Base-by-base conservation (phyloP, 495 filamentous ascomycete species). In the Melanomma pulvis-pyrius region DNA sequence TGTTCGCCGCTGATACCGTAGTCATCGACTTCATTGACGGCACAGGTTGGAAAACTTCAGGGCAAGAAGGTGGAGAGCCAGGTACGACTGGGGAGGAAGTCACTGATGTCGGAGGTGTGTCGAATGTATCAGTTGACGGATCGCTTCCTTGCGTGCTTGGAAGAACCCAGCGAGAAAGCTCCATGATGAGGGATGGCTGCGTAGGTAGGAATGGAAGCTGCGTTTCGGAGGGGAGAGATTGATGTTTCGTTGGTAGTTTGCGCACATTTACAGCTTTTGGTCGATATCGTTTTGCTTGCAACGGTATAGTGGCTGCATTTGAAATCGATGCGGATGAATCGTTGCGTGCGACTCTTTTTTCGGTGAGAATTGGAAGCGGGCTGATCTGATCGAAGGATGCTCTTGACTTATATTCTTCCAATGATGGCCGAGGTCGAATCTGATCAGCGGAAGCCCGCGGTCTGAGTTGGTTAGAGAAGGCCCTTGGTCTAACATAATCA, bases 131-230 rank as follows among this genome's bases (percentile, higher is more conserved):
- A 9, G 22, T 50, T 21, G 29, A 53, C 46, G 1, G 6, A n/a
- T 30, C 22, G 25, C 13, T 60, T 8, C 29, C 36, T 9, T 28
- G 36, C 1, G n/a, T n/a, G 8, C n/a, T 53, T 8, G 57, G 64
- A 41, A 67, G 49, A 15, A 68, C 53, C 44, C 52, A 68, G 12
- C 52, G 8, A 3, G 59, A 50, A 6, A 68, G 53, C 6, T 68
- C 65, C 13, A 21, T 52, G 50, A 63, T 41, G 15, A 68, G 59
- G 21, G 65, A 68, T 3, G 65, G 22, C 12, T 63, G 59, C 9
- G n/a, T n/a, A 0, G 59, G 51, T 13, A 68, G 15, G 17, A 51
- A 61, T 11, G 65, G 65, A 8, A 68, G 59, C 39, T 47, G 19
- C 1, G 50, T 19, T 19, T 50, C 19, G 7, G 48, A 25, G 9